A percentile compares a stretch with the other conserved stretches of the same genome.
phyloP scores from a whole-genome alignment of 345 rosid species.

The Cardamine chenopodiifolia region DNA sequence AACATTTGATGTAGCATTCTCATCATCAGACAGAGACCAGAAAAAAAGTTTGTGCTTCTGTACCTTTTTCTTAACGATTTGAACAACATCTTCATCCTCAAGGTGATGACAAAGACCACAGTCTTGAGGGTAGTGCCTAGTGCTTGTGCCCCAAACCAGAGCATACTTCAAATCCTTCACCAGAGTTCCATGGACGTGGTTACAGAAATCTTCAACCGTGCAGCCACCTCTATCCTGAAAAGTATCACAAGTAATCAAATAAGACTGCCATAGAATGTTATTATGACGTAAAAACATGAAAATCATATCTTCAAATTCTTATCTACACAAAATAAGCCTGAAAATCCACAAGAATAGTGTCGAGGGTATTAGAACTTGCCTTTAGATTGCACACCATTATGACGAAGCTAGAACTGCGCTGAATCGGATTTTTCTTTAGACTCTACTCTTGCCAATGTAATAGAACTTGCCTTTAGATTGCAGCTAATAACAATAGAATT shows the following conservation, averaged over 20 bases:
- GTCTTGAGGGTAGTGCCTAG: slow-evolving; percentile 89
- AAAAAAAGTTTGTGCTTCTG: not conserved
- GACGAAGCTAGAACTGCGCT: slow-evolving; percentile 4
- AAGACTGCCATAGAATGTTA: not conserved
- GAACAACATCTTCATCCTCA: slow-evolving; percentile 92
- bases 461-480: slow-evolving; percentile 79
- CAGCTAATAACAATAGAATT: slow-evolving; percentile 94
- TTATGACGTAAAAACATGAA: not conserved
- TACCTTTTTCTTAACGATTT: slow-evolving; percentile 96
- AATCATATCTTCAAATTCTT: too few relatives aligned
- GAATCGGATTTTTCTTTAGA: not conserved
- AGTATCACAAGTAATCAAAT: slow-evolving; percentile 7
- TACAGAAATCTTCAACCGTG: slow-evolving; percentile 84
- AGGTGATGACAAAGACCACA: slow-evolving; percentile 78
- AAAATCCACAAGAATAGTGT: not conserved
- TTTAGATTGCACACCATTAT: too few relatives aligned
- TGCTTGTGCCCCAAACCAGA: slow-evolving; percentile 88
- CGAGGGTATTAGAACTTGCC: too few relatives aligned
- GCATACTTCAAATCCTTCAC: slow-evolving; percentile 91
- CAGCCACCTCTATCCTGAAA: slow-evolving; percentile 93
- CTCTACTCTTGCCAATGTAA: not conserved
- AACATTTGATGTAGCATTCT: slow-evolving; percentile 8
- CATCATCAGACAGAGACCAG: slow-evolving; percentile 22
- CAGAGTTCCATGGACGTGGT: slow-evolving; percentile 88
- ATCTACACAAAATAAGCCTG: not conserved